Evolutionary conservation across 495 filamentous ascomycete genomes (phyloP), one percentile per base, ranked within the genome.

Genomic region (Staphylotrichum longicolle): DNA sequence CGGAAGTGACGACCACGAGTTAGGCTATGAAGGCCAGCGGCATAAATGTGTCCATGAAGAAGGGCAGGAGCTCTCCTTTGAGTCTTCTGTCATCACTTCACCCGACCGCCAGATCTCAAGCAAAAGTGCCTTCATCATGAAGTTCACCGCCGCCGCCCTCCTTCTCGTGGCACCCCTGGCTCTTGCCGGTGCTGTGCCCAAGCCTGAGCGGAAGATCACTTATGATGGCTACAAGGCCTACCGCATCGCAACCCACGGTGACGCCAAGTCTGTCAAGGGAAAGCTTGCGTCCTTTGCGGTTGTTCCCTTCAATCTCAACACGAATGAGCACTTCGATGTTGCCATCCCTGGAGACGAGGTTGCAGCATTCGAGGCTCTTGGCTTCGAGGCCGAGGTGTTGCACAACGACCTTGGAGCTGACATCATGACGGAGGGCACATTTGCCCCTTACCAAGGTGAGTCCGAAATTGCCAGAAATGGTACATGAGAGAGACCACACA

Each of bases 141-240:
- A 39, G 10, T 39, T 39, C 37, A 39, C 37, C 37, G 37, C 37
- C 37, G 37, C 37, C 37, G 37, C 37, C 37, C 6, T 10, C 6
- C 37, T 39, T 10, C 37, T 39, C 10, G 37, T 39, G 37, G 37
- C 37, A 39, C 37, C 37, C 37, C 37, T 39, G 37, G 37, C 37
- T 39, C 37, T 39, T 39, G 37, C 37, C 37, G 10, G 37, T 39
- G 37, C 37, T 6, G 37, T 39, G 37, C 37, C 37, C 37, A 39
- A 39, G 37, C 6, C 10, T 7, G 37, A 39, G 37, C 5, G 37
- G 37, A 39, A 39, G 37, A 39, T 39, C 37, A 39, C 37, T 10
- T 74, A 74, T 44, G 63, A 64, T 42, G 72, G 70, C 4, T 74
- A 71, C 66, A 71, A 71, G 58, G 70, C 62, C 27, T 65, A 64